Evolutionary conservation across 2,329 filamentous ascomycete species (phyloP).

Genomic region (Cladosporium sp.): DNA sequence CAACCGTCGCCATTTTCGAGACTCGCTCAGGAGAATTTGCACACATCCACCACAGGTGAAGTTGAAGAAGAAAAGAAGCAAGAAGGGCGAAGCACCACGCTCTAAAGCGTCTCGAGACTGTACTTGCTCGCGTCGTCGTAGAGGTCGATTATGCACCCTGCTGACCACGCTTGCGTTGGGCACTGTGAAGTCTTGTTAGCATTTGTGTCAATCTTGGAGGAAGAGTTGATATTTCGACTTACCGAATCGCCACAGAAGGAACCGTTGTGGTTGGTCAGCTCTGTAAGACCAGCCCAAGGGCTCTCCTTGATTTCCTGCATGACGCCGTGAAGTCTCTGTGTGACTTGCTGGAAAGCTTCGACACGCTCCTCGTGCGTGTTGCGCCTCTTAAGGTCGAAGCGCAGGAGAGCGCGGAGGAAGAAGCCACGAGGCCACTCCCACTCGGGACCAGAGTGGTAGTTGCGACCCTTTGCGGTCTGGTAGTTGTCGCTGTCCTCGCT

Average conservation of each 20-base stretch:
- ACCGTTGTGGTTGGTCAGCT: constrained; percentile 89
- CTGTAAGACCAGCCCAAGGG: constrained; percentile 86
- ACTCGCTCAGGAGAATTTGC: background rate
- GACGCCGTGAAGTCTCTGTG: constrained; percentile 76
- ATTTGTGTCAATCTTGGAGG: constrained; percentile 1
- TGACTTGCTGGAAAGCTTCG: constrained; percentile 95
- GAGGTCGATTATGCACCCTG: constrained; percentile 89
- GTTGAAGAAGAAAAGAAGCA: background rate
- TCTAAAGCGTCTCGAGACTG: constrained; percentile 21
- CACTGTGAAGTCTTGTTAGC: constrained; percentile 58
- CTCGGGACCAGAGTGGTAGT: constrained; percentile 97
- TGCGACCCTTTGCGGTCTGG: constrained; percentile 87
- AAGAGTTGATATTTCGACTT: constrained; percentile 43
- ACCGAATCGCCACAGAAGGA: constrained; percentile 85
- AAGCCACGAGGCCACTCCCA: constrained; percentile 98
- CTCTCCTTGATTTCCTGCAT: constrained; percentile 80
- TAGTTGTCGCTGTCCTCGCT: constrained; percentile 91
- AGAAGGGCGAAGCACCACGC: background rate
- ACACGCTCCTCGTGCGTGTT: constrained; percentile 67
- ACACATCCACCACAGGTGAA: background rate
- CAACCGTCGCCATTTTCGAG: background rate
- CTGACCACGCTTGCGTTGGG: constrained; percentile 95
- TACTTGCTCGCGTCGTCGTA: constrained; percentile 77
- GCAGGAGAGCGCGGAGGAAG: constrained; percentile 86
- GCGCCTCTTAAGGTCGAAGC: constrained; percentile 80